Percentiles rank a stretch among this genome's conserved stretches.
phyloP scores from a whole-genome alignment of 495 filamentous ascomycete species.

The Tricharina praecox region DNA sequence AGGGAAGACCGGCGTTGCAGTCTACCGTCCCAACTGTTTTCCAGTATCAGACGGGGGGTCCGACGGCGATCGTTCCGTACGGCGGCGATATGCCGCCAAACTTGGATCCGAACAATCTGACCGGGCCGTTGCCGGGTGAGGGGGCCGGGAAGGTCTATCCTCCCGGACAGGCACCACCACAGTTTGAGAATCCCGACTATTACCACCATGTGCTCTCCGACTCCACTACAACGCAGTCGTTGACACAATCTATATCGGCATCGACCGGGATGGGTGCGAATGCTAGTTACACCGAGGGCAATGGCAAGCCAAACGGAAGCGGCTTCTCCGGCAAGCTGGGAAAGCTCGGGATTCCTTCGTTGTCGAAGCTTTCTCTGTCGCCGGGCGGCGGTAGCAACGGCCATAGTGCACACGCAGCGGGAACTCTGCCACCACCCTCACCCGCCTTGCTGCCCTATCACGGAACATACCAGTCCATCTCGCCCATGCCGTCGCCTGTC shows the following conservation, averaged over 20 bases:
- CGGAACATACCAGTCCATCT: constrained; percentile 88
- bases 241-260: not conserved
- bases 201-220: constrained; percentile 13
- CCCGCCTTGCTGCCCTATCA: constrained; percentile 84
- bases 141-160: constrained; percentile 18
- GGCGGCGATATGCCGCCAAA: not conserved
- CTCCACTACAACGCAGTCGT: not conserved
- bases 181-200: constrained; percentile 23
- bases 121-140: constrained; percentile 12
- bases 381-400: not conserved
- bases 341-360: not conserved
- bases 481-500: constrained; percentile 77
- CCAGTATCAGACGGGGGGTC: constrained; percentile 5
- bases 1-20: not conserved
- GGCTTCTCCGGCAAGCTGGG: not conserved
- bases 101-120: constrained; percentile 4
- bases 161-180: constrained; percentile 17
- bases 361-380: not conserved
- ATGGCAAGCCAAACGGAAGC: not conserved
- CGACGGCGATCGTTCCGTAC: not conserved
- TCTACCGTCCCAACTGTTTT: not conserved
- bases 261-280: not conserved
- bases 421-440: constrained; percentile 41
- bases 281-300: too few relatives aligned
- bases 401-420: too few relatives aligned